These are phyloP conservation scores for Eragrostis nindensis DNA, from an alignment of 176 grass and related monocot genomes.

Conservation along the genomic window DNA sequence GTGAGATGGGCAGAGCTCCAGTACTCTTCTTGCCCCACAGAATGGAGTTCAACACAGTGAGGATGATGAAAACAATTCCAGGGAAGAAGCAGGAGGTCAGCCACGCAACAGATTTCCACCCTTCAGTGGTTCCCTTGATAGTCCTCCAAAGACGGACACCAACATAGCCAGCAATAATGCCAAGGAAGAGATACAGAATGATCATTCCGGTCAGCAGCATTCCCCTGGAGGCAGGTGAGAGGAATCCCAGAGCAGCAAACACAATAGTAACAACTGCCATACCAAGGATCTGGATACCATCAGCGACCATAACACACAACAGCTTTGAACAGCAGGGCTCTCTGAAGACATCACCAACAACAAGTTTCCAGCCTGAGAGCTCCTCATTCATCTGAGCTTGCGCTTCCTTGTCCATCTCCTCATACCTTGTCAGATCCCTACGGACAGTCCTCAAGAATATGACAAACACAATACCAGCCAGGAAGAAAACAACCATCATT, in stretches of 20 bases:
- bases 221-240: conserved; percentile 83
- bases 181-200: conserved; percentile 82
- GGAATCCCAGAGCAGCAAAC: conserved; percentile 75
- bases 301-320: conserved; percentile 72
- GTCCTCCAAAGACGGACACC: conserved; percentile 83
- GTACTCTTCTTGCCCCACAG: conserved; percentile 90
- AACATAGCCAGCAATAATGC: conserved; percentile 75
- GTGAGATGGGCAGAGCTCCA: conserved; percentile 75
- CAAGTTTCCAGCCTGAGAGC: conserved; percentile 86
- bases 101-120: conserved; percentile 89
- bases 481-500: conserved; percentile 86
- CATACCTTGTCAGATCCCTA: conserved; percentile 81
- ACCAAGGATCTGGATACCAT: conserved; percentile 83
- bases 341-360: conserved; percentile 86
- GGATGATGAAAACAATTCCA: conserved; percentile 69
- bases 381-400: conserved; percentile 90
- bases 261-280: conserved; percentile 85
- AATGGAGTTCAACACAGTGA: conserved; percentile 73
- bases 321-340: conserved; percentile 69
- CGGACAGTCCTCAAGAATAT: conserved; percentile 82
- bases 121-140: conserved; percentile 73
- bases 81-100: conserved; percentile 80
- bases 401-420: conserved; percentile 82
- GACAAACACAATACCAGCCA: conserved; percentile 83
- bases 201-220: conserved; percentile 95